Conservation (phyloP, 2,329 filamentous ascomycete genomes). For the Ampelomyces quisqualis region DNA sequence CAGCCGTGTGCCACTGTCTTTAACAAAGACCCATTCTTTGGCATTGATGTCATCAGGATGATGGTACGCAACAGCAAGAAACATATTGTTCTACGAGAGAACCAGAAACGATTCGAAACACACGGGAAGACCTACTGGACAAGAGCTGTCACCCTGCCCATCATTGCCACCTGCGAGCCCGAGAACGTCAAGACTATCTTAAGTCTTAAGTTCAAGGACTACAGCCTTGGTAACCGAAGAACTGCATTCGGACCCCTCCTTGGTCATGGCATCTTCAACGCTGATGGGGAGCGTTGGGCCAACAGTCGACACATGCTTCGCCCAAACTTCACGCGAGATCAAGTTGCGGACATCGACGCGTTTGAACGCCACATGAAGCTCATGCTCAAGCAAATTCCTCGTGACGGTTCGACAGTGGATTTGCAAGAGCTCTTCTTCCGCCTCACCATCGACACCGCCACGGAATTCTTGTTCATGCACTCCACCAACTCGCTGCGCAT, state of each 20-base stretch:
- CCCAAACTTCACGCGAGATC: slow-evolving; percentile 55
- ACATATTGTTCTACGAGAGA: slow-evolving; percentile 21
- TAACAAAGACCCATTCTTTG: slow-evolving; percentile 58
- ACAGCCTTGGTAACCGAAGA: slow-evolving; percentile 43
- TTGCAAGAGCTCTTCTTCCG: slow-evolving; percentile 50
- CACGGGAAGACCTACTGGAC: slow-evolving; percentile 47
- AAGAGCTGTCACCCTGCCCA: slow-evolving; percentile 30
- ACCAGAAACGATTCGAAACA: slow-evolving; percentile 27
- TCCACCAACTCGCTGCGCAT: slow-evolving; percentile 42
- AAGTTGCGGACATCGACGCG: slow-evolving; percentile 56
- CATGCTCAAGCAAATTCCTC: slow-evolving; percentile 62
- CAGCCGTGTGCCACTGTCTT: slow-evolving; percentile 49
- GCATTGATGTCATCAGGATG: slow-evolving; percentile 51
- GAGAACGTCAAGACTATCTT: slow-evolving; percentile 53
- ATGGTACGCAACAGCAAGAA: slow-evolving; percentile 44
- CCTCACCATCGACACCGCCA: slow-evolving; percentile 53
- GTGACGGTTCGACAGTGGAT: slow-evolving; percentile 47
- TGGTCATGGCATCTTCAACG: slow-evolving; percentile 51
- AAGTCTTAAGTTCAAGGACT: slow-evolving; percentile 51
- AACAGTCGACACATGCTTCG: slow-evolving; percentile 52
- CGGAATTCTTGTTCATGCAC: slow-evolving; percentile 53
- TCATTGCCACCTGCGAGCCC: slow-evolving; percentile 49
- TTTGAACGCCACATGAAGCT: slow-evolving; percentile 62
- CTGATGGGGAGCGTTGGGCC: slow-evolving; percentile 47
- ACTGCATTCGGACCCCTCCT: slow-evolving; percentile 45